These are phyloP conservation scores for Metarhizium anisopliae DNA, from an alignment of 2,329 filamentous ascomycete genomes.

Conservation along the genomic window DNA sequence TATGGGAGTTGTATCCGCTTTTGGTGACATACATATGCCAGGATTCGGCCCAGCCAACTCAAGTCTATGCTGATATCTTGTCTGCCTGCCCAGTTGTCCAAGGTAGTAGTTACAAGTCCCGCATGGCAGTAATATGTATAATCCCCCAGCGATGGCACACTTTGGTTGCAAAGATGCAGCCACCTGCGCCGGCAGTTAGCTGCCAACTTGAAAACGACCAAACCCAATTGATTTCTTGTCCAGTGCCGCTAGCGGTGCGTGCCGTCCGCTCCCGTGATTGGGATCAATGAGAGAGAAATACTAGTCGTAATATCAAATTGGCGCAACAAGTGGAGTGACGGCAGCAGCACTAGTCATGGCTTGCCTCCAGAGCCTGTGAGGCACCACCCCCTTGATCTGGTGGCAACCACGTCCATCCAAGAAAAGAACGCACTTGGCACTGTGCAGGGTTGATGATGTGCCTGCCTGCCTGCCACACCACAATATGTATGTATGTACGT, in stretches of 20 bases:
- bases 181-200: neutral
- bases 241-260: neutral
- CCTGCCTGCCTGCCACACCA: neutral
- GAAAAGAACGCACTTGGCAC: neutral
- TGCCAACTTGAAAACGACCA: neutral
- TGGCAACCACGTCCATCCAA: neutral
- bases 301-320: neutral
- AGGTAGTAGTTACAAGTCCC: too few species aligned
- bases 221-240: neutral
- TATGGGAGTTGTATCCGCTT: too few species aligned
- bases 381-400: neutral
- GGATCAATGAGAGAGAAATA: neutral
- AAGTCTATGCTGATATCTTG: too few species aligned
- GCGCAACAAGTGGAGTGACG: neutral
- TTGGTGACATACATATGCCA: too few species aligned
- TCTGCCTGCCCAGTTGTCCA: too few species aligned
- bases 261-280: neutral
- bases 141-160: too few species aligned
- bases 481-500: neutral
- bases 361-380: neutral
- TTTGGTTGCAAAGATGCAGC: neutral
- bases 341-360: neutral
- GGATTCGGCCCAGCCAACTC: too few species aligned
- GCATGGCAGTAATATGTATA: neutral
- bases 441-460: neutral